A percentile compares a stretch with the other conserved stretches of the same genome.
These are phyloP conservation scores for Beauveria australis DNA, from an alignment of 2,329 filamentous ascomycete genomes.

Conservation along the genomic window DNA sequence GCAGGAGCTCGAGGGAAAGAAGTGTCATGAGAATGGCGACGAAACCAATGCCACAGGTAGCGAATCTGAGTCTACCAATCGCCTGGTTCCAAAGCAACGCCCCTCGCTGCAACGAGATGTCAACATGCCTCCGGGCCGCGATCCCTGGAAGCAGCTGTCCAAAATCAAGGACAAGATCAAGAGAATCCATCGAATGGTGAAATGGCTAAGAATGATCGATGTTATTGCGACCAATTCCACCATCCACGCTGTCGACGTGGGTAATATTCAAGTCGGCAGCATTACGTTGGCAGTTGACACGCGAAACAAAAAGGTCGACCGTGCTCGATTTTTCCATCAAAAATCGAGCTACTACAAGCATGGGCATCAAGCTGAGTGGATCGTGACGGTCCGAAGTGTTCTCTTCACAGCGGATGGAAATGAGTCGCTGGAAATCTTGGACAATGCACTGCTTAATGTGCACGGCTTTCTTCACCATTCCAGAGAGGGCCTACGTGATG, in stretches of 20 bases:
- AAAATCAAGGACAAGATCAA: conserved; percentile 79
- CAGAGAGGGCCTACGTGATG: conserved; percentile 79
- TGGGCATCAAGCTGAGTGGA: conserved; percentile 81
- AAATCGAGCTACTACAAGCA: conserved; percentile 51
- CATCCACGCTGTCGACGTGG: conserved; percentile 70
- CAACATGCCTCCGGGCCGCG: conserved; percentile 25
- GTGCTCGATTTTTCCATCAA: conserved; percentile 80
- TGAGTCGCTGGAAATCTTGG: conserved; percentile 80
- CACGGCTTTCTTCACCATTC: conserved; percentile 85
- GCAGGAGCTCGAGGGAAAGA: conserved; percentile 50
- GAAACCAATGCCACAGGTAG: conserved; percentile 19
- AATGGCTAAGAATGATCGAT: conserved; percentile 85
- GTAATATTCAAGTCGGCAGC: conserved; percentile 74
- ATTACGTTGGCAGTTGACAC: conserved; percentile 87
- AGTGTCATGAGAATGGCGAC: conserved; percentile 20
- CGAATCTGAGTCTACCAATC: conserved; percentile 9
- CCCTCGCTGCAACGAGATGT: conserved; percentile 17
- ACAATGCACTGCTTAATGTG: conserved; percentile 80
- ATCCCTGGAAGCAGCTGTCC: conserved; percentile 74
- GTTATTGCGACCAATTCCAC: conserved; percentile 75
- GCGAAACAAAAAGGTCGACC: conserved; percentile 80
- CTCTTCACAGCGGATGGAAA: conserved; percentile 79
- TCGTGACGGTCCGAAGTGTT: conserved; percentile 74
- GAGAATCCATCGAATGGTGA: conserved; percentile 73
- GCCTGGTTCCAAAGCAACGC: conserved; percentile 9